Conservation (phyloP, 176 grass and related monocot species). For the Rhynchospora pubera region DNA sequence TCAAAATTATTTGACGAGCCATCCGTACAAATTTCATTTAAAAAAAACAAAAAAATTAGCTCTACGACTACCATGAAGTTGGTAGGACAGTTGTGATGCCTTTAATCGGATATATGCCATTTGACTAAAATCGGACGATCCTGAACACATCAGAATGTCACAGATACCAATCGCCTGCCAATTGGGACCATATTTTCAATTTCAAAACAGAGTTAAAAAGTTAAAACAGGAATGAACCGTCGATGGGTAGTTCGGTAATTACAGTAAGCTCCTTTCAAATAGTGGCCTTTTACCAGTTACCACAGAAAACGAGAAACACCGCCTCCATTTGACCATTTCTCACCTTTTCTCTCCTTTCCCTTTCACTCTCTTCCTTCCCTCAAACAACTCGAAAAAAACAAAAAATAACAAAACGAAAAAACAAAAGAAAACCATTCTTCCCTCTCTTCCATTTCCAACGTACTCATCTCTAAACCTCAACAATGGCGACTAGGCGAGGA, state of each 20-base stretch:
- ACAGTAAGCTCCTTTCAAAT: conserved; percentile 53
- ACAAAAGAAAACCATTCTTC: not conserved
- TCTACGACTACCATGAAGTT: too few relatives aligned
- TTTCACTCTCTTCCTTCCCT: conserved; percentile 25
- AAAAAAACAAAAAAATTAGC: not conserved
- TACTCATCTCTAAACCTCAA: not conserved
- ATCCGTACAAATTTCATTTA: not conserved
- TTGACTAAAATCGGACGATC: not conserved
- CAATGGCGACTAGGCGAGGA: conserved; percentile 42
- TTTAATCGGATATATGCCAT: too few relatives aligned
- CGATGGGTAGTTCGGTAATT: conserved; percentile 40
- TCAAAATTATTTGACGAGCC: not conserved
- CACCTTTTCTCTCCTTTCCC: conserved; percentile 13
- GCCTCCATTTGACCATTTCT: conserved; percentile 21
- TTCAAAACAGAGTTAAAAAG: not conserved
- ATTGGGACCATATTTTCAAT: not conserved
- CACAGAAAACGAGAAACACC: conserved; percentile 50
- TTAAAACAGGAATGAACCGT: not conserved
- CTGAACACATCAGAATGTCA: not conserved
- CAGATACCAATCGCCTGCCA: not conserved
- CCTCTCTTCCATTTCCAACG: not conserved
- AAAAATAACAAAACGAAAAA: conserved; percentile 30
- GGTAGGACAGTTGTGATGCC: too few relatives aligned
- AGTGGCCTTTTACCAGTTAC: conserved; percentile 26
- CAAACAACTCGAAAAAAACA: conserved; percentile 29